Conservation (phyloP, 192 early-diverging fungal species). For the Kappamyces sp. region DNA sequence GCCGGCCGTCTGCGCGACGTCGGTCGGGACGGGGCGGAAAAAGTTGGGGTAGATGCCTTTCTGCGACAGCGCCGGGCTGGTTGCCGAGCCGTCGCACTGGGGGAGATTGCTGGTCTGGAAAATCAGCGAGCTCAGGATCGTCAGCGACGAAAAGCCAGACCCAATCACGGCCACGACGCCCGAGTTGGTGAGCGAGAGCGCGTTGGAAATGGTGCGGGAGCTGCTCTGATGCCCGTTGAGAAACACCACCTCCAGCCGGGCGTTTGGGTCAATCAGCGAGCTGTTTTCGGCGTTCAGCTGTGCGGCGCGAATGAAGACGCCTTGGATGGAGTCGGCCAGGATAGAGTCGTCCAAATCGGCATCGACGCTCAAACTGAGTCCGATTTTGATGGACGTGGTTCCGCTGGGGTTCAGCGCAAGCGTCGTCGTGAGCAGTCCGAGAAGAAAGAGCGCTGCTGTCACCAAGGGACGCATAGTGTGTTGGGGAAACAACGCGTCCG, state of each 20-base stretch:
- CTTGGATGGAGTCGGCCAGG: neutral
- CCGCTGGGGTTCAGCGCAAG: too few relatives aligned
- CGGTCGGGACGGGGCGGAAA: neutral
- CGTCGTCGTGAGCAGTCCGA: too few relatives aligned
- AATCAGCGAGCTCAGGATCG: slow-evolving; percentile 1
- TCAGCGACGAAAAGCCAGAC: neutral
- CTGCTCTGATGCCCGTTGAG: neutral
- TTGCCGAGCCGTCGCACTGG: slow-evolving; percentile 3
- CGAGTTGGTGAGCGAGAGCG: neutral
- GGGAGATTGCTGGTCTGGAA: slow-evolving; percentile 3
- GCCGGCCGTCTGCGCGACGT: too few relatives aligned
- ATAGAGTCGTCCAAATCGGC: neutral
- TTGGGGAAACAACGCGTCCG: too few relatives aligned
- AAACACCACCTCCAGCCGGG: neutral
- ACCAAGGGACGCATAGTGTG: too few relatives aligned
- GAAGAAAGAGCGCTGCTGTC: too few relatives aligned
- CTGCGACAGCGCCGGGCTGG: neutral
- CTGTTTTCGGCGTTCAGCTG: slow-evolving; percentile 6
- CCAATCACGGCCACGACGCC: neutral
- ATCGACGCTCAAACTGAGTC: neutral
- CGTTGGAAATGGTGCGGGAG: neutral
- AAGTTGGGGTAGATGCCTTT: neutral
- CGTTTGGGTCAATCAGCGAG: slow-evolving; percentile 1
- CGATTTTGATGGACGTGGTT: too few relatives aligned
- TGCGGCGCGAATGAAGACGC: neutral